Conservation (phyloP, 1,284 basidiomycete species). For the Boletus smithii region DNA sequence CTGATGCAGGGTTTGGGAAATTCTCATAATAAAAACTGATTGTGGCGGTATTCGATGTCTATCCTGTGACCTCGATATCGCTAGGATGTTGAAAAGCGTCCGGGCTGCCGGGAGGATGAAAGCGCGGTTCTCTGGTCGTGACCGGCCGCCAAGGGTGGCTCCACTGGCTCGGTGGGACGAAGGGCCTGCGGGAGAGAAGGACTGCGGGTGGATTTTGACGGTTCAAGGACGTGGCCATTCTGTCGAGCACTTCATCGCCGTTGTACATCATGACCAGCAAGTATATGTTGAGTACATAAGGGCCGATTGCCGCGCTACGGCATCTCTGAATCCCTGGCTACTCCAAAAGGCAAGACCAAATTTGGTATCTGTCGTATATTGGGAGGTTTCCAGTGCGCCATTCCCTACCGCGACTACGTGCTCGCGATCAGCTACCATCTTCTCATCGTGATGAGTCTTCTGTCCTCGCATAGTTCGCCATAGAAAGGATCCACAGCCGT, state of each 20-base stretch:
- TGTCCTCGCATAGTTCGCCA: conserved; percentile 11
- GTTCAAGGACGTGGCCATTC: too few species aligned
- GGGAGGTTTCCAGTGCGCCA: not conserved
- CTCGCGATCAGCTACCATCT: conserved; percentile 16
- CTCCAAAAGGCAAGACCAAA: conserved; percentile 29
- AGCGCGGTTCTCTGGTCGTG: not conserved
- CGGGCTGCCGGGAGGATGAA: not conserved
- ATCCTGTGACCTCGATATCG: conserved; percentile 1
- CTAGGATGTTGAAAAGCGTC: not conserved
- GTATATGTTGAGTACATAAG: conserved; percentile 16
- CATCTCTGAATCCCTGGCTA: conserved; percentile 18
- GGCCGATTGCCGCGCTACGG: conserved; percentile 32
- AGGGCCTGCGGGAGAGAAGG: too few species aligned
- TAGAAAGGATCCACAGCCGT: conserved; percentile 20
- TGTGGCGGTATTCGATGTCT: not conserved
- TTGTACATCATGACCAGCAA: not conserved
- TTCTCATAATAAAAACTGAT: conserved; percentile 6
- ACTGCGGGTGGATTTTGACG: not conserved
- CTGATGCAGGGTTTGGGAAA: conserved; percentile 10
- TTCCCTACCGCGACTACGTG: conserved; percentile 6
- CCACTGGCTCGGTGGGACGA: too few species aligned
- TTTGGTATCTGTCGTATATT: conserved; percentile 25
- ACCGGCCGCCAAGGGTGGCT: not conserved
- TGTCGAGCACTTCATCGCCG: too few species aligned
- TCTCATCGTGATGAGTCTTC: conserved; percentile 9